Conservation (phyloP, 352 stramenopile genomes). For the Phytophthora ohioensis region DNA sequence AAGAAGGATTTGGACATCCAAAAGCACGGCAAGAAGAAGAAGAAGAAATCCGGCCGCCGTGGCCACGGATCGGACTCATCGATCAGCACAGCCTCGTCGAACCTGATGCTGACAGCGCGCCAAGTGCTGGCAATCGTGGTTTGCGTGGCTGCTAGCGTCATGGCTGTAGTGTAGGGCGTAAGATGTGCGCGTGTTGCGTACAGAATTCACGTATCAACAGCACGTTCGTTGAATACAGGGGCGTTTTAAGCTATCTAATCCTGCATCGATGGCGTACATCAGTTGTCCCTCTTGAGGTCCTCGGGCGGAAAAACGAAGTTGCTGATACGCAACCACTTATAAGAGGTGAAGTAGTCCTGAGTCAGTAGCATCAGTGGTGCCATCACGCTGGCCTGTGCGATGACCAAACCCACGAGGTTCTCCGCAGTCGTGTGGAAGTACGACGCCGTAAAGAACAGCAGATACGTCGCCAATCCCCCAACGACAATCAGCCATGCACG, state of each 20-base stretch:
- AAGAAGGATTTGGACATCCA: constrained; percentile 72
- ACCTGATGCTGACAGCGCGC: constrained; percentile 18
- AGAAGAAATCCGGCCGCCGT: constrained; percentile 31
- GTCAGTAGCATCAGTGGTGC: constrained; percentile 67
- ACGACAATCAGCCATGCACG: constrained; percentile 57
- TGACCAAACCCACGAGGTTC: constrained; percentile 67
- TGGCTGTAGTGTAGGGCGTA: constrained; percentile 34
- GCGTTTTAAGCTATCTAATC: constrained; percentile 19
- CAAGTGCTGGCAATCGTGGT: constrained; percentile 35
- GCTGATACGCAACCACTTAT: constrained; percentile 57
- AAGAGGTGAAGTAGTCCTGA: constrained; percentile 62
- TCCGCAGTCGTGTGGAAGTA: constrained; percentile 79
- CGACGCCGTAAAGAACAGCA: constrained; percentile 72
- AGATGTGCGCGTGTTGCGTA: neutral
- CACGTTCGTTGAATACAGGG: constrained; percentile 24
- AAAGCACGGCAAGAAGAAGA: constrained; percentile 60
- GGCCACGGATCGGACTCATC: constrained; percentile 25
- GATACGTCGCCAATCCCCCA: constrained; percentile 48
- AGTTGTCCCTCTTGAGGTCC: constrained; percentile 42
- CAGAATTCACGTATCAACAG: constrained; percentile 22
- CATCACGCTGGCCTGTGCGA: constrained; percentile 71
- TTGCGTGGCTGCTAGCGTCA: constrained; percentile 31
- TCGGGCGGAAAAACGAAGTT: constrained; percentile 69
- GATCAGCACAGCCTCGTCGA: constrained; percentile 14
- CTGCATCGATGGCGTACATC: constrained; percentile 1